Base-by-base conservation (phyloP, 169 alveolate genomes). In the Cryptosporidium baileyi region DNA sequence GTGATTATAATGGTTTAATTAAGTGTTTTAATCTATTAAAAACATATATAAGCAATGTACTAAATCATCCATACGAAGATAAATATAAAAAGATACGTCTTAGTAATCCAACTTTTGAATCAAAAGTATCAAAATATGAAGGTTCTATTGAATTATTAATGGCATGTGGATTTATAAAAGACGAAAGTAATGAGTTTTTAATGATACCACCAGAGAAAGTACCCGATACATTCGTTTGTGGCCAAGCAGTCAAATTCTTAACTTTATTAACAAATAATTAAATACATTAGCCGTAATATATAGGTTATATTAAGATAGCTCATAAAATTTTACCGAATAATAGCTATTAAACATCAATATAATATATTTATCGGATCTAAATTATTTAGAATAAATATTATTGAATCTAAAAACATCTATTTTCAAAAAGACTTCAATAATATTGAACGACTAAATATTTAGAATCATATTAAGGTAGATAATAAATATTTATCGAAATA, bases 141-240 rank as follows among this genome's bases (percentile, higher is more conserved):
- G 93, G 93, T 19, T 65, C 92, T 2, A 22, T 90, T 19, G 90
- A 82, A 47, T 80, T 90, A 36, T 80, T 90, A 26, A 89, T 79
- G 59, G 88, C 92, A 3, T 80, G 90, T 40, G 93, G 92, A 51
- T 90, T 90, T 82, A 81, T 63, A 38, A 90, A 89, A 28, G 63
- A 79, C 40, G 89, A 80, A 81, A 61, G 38, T 61, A 90, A 89
- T 57, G 93, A 90, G 45, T 52, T 80, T 45, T 52, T 90, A 26
- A 80, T 51, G 22, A 80, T 90, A 8, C 65, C 85, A 17, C 67
- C 85, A 38, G 80, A 74, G 45, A 89, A 89, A 17, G 81, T 51
- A 61, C 93, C 93, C 1, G 93, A 90, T 32, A 89, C 91, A 34
- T 90, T 90, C 60, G 74, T 79, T n/a, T 67, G 89, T 65, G 82